These are phyloP conservation scores for Ustilago sp. DNA, from an alignment of 1,284 basidiomycete genomes.

Conservation along the genomic window DNA sequence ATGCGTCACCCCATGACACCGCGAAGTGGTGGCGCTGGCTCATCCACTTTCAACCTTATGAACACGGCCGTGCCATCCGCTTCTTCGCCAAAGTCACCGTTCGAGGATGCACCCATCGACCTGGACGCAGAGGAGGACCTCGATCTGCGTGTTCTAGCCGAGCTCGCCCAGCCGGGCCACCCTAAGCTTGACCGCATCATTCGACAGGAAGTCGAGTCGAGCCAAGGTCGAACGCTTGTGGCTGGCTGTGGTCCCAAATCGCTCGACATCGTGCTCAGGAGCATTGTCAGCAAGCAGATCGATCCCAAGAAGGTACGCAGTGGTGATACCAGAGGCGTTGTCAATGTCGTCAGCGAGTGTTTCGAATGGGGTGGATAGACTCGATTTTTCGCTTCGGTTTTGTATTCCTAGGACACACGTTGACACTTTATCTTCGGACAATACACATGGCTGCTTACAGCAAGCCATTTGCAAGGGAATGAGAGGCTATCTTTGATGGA, in stretches of 20 bases:
- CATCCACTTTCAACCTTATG: conserved; percentile 43
- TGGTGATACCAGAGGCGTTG: conserved; percentile 76
- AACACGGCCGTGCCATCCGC: conserved; percentile 14
- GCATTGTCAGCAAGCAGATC: conserved; percentile 77
- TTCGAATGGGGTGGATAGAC: conserved; percentile 58
- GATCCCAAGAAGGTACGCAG: conserved; percentile 74
- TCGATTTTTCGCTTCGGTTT: neutral
- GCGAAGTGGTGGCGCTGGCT: conserved; percentile 9
- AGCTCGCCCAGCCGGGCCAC: conserved; percentile 79
- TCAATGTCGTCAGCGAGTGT: conserved; percentile 62
- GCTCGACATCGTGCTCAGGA: conserved; percentile 79
- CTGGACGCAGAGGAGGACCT: conserved; percentile 77
- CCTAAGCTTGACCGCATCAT: conserved; percentile 79
- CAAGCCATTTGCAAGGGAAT: neutral
- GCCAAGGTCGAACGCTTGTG: conserved; percentile 76
- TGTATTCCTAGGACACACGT: conserved; percentile 1
- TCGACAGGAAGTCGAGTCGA: conserved; percentile 76
- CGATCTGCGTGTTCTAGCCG: conserved; percentile 78
- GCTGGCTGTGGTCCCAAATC: conserved; percentile 83
- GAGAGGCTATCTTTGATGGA: neutral
- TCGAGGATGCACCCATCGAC: conserved; percentile 68
- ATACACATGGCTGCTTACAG: neutral
- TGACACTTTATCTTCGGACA: neutral
- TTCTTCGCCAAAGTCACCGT: conserved; percentile 29
- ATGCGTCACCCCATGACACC: neutral